Conservation (phyloP, 108 stramenopile genomes). For the Phaeodactylum tricornutum region DNA sequence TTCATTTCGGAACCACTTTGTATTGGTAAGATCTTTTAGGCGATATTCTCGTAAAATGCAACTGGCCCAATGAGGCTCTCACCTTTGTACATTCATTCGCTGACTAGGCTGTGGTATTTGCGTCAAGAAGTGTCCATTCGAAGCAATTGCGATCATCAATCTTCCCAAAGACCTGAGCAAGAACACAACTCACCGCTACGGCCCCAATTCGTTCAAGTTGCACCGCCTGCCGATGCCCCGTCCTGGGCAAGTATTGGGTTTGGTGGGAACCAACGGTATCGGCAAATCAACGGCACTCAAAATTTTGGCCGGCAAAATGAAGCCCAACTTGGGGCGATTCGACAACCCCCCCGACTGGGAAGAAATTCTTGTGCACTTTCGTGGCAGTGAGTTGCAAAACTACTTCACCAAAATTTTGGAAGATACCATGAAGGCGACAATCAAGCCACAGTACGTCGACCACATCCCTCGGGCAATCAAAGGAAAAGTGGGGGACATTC, state of each 20-base stretch:
- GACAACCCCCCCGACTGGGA: slow-evolving; percentile 97
- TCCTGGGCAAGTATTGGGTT: slow-evolving; percentile 92
- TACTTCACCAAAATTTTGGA: slow-evolving; percentile 98
- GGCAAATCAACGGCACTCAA: slow-evolving; percentile 95
- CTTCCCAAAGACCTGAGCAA: slow-evolving; percentile 93
- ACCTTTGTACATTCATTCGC: not conserved
- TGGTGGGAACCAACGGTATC: slow-evolving; percentile 98
- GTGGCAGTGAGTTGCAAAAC: slow-evolving; percentile 96
- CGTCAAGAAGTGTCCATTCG: slow-evolving; percentile 98
- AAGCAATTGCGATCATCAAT: slow-evolving; percentile 97
- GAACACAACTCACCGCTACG: slow-evolving; percentile 97
- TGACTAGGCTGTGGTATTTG: slow-evolving; percentile 94
- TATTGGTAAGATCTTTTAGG: slow-evolving; percentile 44
- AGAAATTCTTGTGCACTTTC: slow-evolving; percentile 93
- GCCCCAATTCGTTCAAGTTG: slow-evolving; percentile 98
- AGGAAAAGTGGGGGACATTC: slow-evolving; percentile 78
- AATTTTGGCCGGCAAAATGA: slow-evolving; percentile 95
- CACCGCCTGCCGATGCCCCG: slow-evolving; percentile 98
- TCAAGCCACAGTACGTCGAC: slow-evolving; percentile 99
- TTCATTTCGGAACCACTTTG: slow-evolving; percentile 89
- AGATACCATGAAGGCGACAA: slow-evolving; percentile 96
- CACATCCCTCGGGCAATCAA: slow-evolving; percentile 91
- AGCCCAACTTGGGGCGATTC: slow-evolving; percentile 94
- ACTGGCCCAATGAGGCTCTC: not conserved
- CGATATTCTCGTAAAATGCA: not conserved